phyloP scores from a whole-genome alignment of 768 basidiomycete species.

The Russula earlei region DNA sequence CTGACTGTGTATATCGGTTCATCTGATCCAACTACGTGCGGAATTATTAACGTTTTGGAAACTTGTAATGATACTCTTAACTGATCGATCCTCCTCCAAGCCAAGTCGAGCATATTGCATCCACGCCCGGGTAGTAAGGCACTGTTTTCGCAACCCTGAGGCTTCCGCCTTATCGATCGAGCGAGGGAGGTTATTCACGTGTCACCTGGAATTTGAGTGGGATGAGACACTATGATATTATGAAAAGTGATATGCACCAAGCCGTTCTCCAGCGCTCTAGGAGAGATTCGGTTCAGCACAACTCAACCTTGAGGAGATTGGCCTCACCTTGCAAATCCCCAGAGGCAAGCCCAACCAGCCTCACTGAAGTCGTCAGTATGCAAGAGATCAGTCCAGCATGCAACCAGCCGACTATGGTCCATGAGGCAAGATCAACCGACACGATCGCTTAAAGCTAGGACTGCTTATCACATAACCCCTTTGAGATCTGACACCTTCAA shows the following conservation, averaged over 20 bases:
- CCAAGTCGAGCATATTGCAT: not conserved
- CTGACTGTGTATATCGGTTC: not conserved
- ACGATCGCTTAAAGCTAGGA: not conserved
- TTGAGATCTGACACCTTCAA: not conserved
- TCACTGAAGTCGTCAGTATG: not conserved
- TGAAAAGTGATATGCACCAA: not conserved
- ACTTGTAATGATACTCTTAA: not conserved
- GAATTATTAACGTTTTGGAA: not conserved
- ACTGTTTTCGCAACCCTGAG: not conserved
- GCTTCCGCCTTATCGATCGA: slow-evolving; percentile 12
- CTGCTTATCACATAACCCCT: not conserved
- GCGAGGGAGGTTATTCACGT: not conserved
- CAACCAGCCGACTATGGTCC: not conserved
- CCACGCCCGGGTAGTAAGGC: not conserved
- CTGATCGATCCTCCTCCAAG: slow-evolving; percentile 8
- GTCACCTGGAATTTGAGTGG: not conserved
- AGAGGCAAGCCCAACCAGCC: not conserved
- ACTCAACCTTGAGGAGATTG: not conserved
- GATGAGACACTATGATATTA: not conserved
- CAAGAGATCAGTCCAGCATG: not conserved
- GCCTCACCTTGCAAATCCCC: not conserved
- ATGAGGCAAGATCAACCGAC: not conserved
- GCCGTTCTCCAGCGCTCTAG: not conserved
- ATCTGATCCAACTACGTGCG: not conserved
- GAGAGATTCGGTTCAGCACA: not conserved